Evolutionary conservation across 495 filamentous ascomycete genomes (phyloP), one percentile per base, ranked within the genome.

Genomic region (Terfezia claveryi): DNA sequence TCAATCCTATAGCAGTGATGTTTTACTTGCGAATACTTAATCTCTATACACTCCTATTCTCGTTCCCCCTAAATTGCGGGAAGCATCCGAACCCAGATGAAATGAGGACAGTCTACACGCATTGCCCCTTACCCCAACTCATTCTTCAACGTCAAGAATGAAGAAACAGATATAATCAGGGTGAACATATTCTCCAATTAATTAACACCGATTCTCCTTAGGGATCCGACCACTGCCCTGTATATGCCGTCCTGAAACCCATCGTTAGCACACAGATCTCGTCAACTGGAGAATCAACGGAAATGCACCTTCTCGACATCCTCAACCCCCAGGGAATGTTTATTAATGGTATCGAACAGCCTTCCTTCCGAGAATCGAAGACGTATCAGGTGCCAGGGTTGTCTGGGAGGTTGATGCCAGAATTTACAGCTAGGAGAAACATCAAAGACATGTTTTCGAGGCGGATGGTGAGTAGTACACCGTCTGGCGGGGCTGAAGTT

Each of bases 221-320:
- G 75, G 91, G 91, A 10, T 98, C 91, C 0, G 91, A 98, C 62
- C 91, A 98, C 66, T 98, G 91, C 60, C 91, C 91, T 0, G 89
- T 98, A 4, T 96, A 80, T 66, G 85, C 82, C 11, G 68, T 74
- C n/a, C 73, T 88, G 38, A 81, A 82, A 51, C 75, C 87, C 37
- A 69, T 60, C 0, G 74, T 94, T 8, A 56, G 62, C 0, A 57
- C 74, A 5, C 65, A 73, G 27, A 32, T 32, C 27, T 32, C 27
- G 27, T 4, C 27, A 32, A 2, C 27, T 32, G 27, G 27, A 5
- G 2, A 32, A 32, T 32, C 27, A 32, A 32, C 27, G 27, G 27
- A 32, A 7, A 32, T 7, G 7, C 27, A 32, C 27, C 27, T 32
- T 10, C 69, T 66, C 12, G 87, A 95, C 65, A 64, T 93, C 49